Evolutionary conservation across 2,329 filamentous ascomycete species (phyloP), one percentile per base, ranked within the genome.

Genomic region (Alternaria infectoria): DNA sequence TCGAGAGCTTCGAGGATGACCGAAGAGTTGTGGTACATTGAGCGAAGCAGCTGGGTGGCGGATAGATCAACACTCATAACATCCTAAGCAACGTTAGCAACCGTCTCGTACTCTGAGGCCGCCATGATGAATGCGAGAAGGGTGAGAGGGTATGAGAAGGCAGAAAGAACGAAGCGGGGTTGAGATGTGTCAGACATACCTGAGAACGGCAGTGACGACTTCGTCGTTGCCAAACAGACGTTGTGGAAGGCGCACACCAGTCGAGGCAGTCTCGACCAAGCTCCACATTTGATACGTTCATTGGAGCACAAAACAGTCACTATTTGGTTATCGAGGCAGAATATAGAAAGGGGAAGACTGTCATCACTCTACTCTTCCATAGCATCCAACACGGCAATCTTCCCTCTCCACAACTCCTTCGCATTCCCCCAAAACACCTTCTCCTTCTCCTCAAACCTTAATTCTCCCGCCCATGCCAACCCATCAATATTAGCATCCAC

Each of bases 401-500:
- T 77, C 17, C 67, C 72, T 36, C 57, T 54, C 76, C 75, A 79
- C 51, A 79, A 55, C 25, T 26, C 45, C 46, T 66, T 54, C 17
- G 73, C 69, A 58, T 80, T 80, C 19, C 54, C 13, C 57, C 57
- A 69, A 56, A 75, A 79, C 6, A 79, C 67, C 10, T 46, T 60
- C 5, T 77, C 71, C 52, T 70, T 80, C 46, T 79, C 71, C 8
- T 61, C 63, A 1, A 36, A 17, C 0, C 56, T 61, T 2, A 79
- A 56, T 45, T 73, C 71, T 0, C 69, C 61, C 2, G 74, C 71
- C 26, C 74, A 55, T 0, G 66, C 66, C n/a, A 80, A 60, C 2
- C 75, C 75, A 0, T 44, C 52, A 40, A 78, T 78, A 46, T 79
- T 79, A 6, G 64, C 74, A 65, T 74, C 62, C 1, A 77, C 75